Evolutionary conservation across 805 yeast species (phyloP).

Genomic region (Cyberlindnera mycetangii): DNA sequence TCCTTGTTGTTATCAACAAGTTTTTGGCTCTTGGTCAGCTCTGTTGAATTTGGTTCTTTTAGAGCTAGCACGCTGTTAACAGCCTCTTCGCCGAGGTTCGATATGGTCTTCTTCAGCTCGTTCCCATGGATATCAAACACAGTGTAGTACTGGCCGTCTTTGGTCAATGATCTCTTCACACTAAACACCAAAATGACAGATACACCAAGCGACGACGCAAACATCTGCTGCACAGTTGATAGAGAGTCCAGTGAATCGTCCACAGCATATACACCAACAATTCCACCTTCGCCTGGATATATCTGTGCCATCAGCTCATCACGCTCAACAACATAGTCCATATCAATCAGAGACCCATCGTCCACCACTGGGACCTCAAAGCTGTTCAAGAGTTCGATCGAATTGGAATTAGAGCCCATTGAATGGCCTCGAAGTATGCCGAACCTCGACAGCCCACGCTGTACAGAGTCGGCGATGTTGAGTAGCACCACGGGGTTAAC

Average conservation of each 20-base stretch:
- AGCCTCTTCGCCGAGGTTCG: slow-evolving; percentile 13
- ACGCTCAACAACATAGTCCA: slow-evolving; percentile 3
- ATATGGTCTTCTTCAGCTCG: slow-evolving; percentile 4
- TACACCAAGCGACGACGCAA: not conserved
- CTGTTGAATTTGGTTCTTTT: slow-evolving; percentile 9
- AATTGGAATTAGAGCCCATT: not conserved
- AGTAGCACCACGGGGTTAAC: slow-evolving; percentile 17
- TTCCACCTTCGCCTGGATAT: slow-evolving; percentile 15
- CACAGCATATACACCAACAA: slow-evolving; percentile 14
- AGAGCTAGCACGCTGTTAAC: slow-evolving; percentile 11
- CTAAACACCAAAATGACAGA: slow-evolving; percentile 9
- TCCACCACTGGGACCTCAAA: slow-evolving; percentile 10
- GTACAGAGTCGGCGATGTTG: slow-evolving; percentile 16
- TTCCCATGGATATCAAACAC: slow-evolving; percentile 4
- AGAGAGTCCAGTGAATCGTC: not conserved
- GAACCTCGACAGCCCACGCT: slow-evolving; percentile 11
- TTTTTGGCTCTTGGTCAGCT: slow-evolving; percentile 9
- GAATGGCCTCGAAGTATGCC: slow-evolving; percentile 16
- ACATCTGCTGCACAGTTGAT: not conserved
- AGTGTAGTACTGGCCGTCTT: slow-evolving; percentile 15
- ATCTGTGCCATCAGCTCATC: slow-evolving; percentile 16
- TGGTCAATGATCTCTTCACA: slow-evolving; percentile 5
- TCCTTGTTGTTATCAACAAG: slow-evolving; percentile 11
- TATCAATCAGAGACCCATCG: slow-evolving; percentile 3
- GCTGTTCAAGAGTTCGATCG: slow-evolving; percentile 8